Evolutionary conservation across 352 stramenopile species (phyloP), one percentile per base, ranked within the genome.

Genomic region (Phytopythium cucurbitacearum): DNA sequence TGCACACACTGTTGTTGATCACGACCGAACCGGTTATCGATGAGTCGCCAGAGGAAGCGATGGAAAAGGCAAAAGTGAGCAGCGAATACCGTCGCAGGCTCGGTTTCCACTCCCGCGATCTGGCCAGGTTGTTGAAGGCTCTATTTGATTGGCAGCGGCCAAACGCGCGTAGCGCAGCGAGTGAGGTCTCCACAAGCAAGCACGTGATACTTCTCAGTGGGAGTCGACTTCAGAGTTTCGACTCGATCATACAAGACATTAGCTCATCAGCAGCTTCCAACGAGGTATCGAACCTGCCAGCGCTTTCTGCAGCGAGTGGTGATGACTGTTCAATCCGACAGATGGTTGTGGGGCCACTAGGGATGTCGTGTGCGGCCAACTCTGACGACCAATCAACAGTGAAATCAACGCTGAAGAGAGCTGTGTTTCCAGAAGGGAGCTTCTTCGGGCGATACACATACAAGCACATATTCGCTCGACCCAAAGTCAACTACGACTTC

Each of bases 11-110:
- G 6, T 40, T 81, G 1, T n/a, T 89, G 11, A 46, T 84, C 15
- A 71, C 62, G 0, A 58, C 49, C 3, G 58, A 72, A 7, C 32
- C 71, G 4, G 51, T 87, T 1, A 16, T 87, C 12, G 69, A 80
- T 40, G 69, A 89, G n/a, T 80, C 71, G 13, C 41, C 73, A 0
- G 69, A 80, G 61, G 65, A 80, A 32, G 56, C 67, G 6, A 48
- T 67, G 5, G 78, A 80, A 45, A 83, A 74, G 38, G 71, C 75
- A 7, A 62, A 58, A 13, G 62, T 74, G 13, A 51, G 81, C 34
- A 15, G 11, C 2, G 28, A 15, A 2, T 82, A 71, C 40, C 59
- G 53, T 3, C 34, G 45, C 9, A 81, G 60, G n/a, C 69, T 89
- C 38, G 60, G 56, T 0, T 89, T 83, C 50, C 73, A 81, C 12